A percentile compares a stretch with the other conserved stretches of the same genome.
Evolutionary conservation across 192 early-diverging fungal species (phyloP).

Genomic region (Entomortierella beljakovae): DNA sequence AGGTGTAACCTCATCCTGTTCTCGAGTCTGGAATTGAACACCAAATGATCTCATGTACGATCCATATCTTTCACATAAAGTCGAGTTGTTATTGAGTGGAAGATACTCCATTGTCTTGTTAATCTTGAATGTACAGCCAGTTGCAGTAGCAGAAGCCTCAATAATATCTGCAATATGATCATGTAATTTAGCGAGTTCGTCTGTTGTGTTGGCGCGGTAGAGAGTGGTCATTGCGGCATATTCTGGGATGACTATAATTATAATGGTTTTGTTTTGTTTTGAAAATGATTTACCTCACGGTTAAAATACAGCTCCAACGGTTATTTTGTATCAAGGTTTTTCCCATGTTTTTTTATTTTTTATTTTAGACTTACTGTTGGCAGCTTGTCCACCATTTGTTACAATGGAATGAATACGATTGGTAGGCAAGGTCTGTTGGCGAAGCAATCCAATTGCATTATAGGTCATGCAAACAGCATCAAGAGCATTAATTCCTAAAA

Average conservation of each 20-base stretch:
- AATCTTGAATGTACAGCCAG: slow-evolving; percentile 72
- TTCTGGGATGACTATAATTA: slow-evolving; percentile 69
- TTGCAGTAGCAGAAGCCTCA: slow-evolving; percentile 73
- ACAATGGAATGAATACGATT: slow-evolving; percentile 86
- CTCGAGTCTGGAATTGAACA: slow-evolving; percentile 33
- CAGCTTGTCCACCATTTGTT: slow-evolving; percentile 74
- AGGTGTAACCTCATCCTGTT: slow-evolving; percentile 42
- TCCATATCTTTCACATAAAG: slow-evolving; percentile 61
- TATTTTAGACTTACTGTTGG: slow-evolving; percentile 47
- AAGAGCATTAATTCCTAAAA: slow-evolving; percentile 79
- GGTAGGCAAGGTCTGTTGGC: slow-evolving; percentile 79
- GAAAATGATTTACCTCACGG: too few species aligned
- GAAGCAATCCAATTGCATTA: slow-evolving; percentile 73
- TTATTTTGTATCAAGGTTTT: too few species aligned
- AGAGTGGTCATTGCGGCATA: slow-evolving; percentile 66
- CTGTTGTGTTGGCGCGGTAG: slow-evolving; percentile 68
- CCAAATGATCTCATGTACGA: slow-evolving; percentile 61
- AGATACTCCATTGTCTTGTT: slow-evolving; percentile 47
- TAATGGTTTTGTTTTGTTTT: too few species aligned
- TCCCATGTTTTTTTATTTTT: too few species aligned
- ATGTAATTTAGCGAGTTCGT: slow-evolving; percentile 64
- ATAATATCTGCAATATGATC: slow-evolving; percentile 68
- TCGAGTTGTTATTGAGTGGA: slow-evolving; percentile 67
- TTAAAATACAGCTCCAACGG: too few species aligned
- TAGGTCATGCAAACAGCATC: slow-evolving; percentile 78